phyloP scores from a whole-genome alignment of 2,329 filamentous ascomycete species.

The Stagonosporopsis cucurbitacearum region DNA sequence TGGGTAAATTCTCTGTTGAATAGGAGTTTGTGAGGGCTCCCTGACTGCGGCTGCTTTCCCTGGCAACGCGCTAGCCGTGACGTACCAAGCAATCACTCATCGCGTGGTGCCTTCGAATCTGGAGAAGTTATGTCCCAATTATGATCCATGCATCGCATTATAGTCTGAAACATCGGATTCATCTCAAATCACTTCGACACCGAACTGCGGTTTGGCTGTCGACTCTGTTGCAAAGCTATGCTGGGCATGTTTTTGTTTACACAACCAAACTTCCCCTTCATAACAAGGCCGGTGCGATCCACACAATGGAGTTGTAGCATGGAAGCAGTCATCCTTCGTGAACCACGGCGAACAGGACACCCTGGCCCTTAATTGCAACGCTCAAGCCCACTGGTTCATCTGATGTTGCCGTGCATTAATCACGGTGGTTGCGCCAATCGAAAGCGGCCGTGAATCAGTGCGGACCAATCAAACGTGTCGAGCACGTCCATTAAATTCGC shows the following conservation, averaged over 20 bases:
- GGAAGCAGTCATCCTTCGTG: neutral
- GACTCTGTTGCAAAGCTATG: neutral
- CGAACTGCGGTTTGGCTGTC: neutral
- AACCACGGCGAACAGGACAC: slow-evolving; percentile 7
- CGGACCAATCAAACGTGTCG: slow-evolving; percentile 8
- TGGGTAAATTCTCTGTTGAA: slow-evolving; percentile 12
- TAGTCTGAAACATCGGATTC: slow-evolving; percentile 7
- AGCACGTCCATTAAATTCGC: slow-evolving; percentile 8
- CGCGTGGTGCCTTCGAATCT: slow-evolving; percentile 3
- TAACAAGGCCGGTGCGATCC: slow-evolving; percentile 4
- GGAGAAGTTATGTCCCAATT: slow-evolving; percentile 8
- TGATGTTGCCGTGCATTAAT: slow-evolving; percentile 13
- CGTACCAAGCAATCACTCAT: slow-evolving; percentile 14
- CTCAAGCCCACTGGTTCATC: slow-evolving; percentile 21
- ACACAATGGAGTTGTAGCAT: slow-evolving; percentile 6
- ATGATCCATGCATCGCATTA: slow-evolving; percentile 21
- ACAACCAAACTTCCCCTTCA: slow-evolving; percentile 1
- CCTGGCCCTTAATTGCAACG: slow-evolving; percentile 19
- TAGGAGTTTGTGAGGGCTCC: slow-evolving; percentile 10
- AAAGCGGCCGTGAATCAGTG: neutral
- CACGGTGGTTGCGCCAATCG: slow-evolving; percentile 16
- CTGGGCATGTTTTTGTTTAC: slow-evolving; percentile 11
- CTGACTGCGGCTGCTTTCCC: slow-evolving; percentile 4
- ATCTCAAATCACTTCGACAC: slow-evolving; percentile 3
- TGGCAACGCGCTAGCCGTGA: slow-evolving; percentile 15